Evolutionary conservation across 495 filamentous ascomycete species (phyloP).

Genomic region (Clavariopsis aquatica): DNA sequence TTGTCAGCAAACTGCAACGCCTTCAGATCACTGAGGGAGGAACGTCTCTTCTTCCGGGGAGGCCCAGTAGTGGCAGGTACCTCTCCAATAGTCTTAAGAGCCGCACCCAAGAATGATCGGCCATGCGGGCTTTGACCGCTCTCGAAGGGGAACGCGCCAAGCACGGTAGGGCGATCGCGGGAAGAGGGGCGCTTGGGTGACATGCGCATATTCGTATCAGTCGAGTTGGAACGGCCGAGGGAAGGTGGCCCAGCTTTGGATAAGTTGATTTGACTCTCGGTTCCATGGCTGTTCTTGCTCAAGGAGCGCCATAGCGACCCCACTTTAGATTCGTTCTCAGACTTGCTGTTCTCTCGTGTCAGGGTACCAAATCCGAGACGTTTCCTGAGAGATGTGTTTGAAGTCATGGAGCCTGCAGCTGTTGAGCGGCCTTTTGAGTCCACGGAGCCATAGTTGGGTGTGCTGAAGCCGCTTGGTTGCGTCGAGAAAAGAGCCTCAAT

Average conservation of each 20-base stretch:
- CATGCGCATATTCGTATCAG: slow-evolving; percentile 65
- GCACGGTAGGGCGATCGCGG: slow-evolving; percentile 53
- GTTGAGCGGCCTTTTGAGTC: slow-evolving; percentile 53
- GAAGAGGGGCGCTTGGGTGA: slow-evolving; percentile 49
- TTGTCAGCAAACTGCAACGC: slow-evolving; percentile 41
- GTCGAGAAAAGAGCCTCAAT: slow-evolving; percentile 85
- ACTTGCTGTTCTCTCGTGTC: slow-evolving; percentile 74
- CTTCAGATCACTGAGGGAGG: slow-evolving; percentile 87
- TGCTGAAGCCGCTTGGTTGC: slow-evolving; percentile 43
- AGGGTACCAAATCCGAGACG: slow-evolving; percentile 76
- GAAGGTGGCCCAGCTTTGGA: slow-evolving; percentile 55
- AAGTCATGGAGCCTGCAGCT: slow-evolving; percentile 60
- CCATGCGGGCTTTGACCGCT: slow-evolving; percentile 47
- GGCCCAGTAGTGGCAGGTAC: slow-evolving; percentile 45
- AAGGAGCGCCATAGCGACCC: slow-evolving; percentile 83
- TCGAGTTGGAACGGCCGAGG: slow-evolving; percentile 76
- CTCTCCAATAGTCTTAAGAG: slow-evolving; percentile 51
- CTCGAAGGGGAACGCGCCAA: slow-evolving; percentile 58
- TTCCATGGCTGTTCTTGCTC: slow-evolving; percentile 73
- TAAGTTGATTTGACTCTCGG: slow-evolving; percentile 57
- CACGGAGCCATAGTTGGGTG: slow-evolving; percentile 47
- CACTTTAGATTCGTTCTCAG: slow-evolving; percentile 66
- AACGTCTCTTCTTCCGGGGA: slow-evolving; percentile 77
- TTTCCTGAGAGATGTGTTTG: slow-evolving; percentile 78
- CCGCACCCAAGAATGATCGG: slow-evolving; percentile 50